A percentile compares a stretch with the other conserved stretches of the same genome.
Evolutionary conservation across 2,329 filamentous ascomycete genomes (phyloP).

Genomic region (Alternaria tenuissima): DNA sequence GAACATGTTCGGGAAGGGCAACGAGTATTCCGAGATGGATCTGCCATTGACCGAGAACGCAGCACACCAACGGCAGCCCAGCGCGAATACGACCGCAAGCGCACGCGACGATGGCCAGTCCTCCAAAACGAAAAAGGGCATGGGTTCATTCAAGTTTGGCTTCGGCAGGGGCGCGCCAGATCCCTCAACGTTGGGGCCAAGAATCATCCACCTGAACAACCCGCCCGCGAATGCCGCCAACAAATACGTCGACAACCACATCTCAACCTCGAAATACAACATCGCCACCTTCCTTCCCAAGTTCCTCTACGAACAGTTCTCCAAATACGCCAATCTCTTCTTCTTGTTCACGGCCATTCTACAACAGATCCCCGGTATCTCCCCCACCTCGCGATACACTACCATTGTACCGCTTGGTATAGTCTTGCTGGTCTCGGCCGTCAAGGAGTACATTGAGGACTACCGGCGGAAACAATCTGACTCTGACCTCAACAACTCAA

Average conservation of each 20-base stretch:
- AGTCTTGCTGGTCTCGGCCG: slow-evolving; percentile 91
- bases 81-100: slow-evolving; percentile 54
- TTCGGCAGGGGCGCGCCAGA: slow-evolving; percentile 86
- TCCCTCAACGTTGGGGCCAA: slow-evolving; percentile 87
- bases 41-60: slow-evolving; percentile 86
- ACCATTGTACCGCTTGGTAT: slow-evolving; percentile 94
- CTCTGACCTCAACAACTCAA: slow-evolving; percentile 85
- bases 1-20: slow-evolving; percentile 86
- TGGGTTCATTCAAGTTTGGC: slow-evolving; percentile 85
- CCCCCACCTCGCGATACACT: slow-evolving; percentile 93
- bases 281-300: slow-evolving; percentile 91
- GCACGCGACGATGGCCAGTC: slow-evolving; percentile 46
- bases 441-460: slow-evolving; percentile 94
- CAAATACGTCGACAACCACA: slow-evolving; percentile 95
- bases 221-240: slow-evolving; percentile 87
- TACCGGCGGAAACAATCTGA: slow-evolving; percentile 89
- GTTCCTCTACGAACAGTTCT: slow-evolving; percentile 98
- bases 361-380: slow-evolving; percentile 94
- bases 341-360: slow-evolving; percentile 96
- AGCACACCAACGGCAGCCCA: slow-evolving; percentile 55
- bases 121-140: slow-evolving; percentile 51
- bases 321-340: slow-evolving; percentile 98
- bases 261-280: slow-evolving; percentile 98
- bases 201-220: slow-evolving; percentile 96
- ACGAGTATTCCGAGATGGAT: slow-evolving; percentile 96